A percentile compares a stretch with the other conserved stretches of the same genome.
These are phyloP conservation scores for Aspergillus haitiensis DNA, from an alignment of 495 filamentous ascomycete species.

Conservation along the genomic window DNA sequence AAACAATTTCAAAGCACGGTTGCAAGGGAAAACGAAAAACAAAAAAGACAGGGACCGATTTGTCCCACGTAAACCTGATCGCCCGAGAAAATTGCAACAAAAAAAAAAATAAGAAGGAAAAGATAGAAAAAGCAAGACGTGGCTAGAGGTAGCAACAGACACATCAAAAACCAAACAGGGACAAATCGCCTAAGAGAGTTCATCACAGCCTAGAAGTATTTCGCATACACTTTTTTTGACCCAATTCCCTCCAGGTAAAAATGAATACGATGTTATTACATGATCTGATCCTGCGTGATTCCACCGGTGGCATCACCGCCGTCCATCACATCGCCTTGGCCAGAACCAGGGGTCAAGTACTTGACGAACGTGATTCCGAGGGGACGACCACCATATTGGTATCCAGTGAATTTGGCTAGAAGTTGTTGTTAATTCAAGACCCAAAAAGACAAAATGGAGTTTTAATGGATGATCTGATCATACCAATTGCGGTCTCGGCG, in stretches of 20 bases:
- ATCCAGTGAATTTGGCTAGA: constrained; percentile 89
- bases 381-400: constrained; percentile 94
- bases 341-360: constrained; percentile 66
- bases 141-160: constrained; percentile 10
- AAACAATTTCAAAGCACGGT: not conserved
- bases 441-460: not conserved
- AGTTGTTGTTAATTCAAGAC: not conserved
- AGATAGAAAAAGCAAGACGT: not conserved
- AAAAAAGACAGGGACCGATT: constrained; percentile 5
- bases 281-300: constrained; percentile 95
- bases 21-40: too few species aligned
- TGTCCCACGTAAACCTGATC: constrained; percentile 20
- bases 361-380: constrained; percentile 90
- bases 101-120: constrained; percentile 8
- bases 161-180: constrained; percentile 8
- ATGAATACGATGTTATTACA: constrained; percentile 56
- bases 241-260: constrained; percentile 9
- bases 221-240: constrained; percentile 24
- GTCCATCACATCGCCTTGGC: constrained; percentile 74
- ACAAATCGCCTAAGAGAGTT: constrained; percentile 4
- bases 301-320: constrained; percentile 66
- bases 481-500: constrained; percentile 86
- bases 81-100: constrained; percentile 9
- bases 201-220: constrained; percentile 9
- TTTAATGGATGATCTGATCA: constrained; percentile 21